A percentile compares a stretch with the other conserved stretches of the same genome.
Evolutionary conservation across 352 stramenopile genomes (phyloP).

Genomic region (Globisporangium orthogonon): DNA sequence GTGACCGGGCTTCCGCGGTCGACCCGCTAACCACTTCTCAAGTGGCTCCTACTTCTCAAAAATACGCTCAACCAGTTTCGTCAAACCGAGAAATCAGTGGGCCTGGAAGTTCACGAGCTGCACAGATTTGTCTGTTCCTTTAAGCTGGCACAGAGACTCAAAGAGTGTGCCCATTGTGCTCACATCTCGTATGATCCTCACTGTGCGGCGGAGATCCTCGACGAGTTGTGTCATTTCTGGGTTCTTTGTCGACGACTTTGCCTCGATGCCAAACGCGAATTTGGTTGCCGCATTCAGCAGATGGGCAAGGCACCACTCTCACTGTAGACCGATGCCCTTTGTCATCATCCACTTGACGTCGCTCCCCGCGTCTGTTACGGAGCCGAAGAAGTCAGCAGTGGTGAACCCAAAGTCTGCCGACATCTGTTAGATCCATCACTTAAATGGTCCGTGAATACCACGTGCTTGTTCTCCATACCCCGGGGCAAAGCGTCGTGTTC

Average conservation of each 20-base stretch:
- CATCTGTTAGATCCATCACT: background rate
- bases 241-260: no score
- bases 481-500: background rate
- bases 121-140: background rate
- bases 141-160: background rate
- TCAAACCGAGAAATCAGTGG: background rate
- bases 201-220: no score
- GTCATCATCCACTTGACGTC: slow-evolving; percentile 1
- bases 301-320: background rate
- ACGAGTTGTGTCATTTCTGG: no score
- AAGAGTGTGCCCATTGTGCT: background rate
- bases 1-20: background rate
- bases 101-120: background rate
- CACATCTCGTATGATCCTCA: no score
- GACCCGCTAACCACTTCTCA: background rate
- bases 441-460: background rate
- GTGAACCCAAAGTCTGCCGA: background rate
- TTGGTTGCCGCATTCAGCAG: background rate
- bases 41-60: background rate
- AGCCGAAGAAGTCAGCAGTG: background rate
- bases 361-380: background rate
- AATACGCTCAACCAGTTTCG: background rate
- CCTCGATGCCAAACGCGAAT: background rate
- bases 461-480: background rate
- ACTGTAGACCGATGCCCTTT: background rate